Base-by-base conservation (phyloP, 805 yeast genomes). In the Nakazawaea ernobii region DNA sequence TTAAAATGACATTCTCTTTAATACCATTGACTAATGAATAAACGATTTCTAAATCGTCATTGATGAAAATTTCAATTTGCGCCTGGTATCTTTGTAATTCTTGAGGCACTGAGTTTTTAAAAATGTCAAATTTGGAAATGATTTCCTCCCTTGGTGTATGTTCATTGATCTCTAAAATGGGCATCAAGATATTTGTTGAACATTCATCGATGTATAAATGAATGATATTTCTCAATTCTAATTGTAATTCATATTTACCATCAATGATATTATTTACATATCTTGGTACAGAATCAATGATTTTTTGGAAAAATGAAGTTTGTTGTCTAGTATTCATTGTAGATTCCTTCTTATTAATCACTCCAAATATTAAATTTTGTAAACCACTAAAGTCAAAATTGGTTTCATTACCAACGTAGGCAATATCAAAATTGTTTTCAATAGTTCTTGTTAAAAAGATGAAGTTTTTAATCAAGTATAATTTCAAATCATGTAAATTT, bases 231-330 rank as follows among this genome's bases (percentile, higher is more conserved):
- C 91, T 76, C 53, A 91, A 70, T 53, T 85, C 90, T 24, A 79
- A 69, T 55, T 85, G 86, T 37, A 91, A 69, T 60, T 91, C 97
- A 39, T 64, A 63, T 48, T 72, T 70, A 46, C 81, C 94, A 65
- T 91, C 97, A 40, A 83, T 77, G 86, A 84, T 84, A 59, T 87
- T 84, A 55, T 80, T 83, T 11, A 86, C 84, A 11, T 89, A 88
- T 52, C 77, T 81, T 0, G 96, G 97, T 1, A 84, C 86, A 0
- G 87, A 73, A 26, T 82, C 87, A 52, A 77, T 46, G 29, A 65
- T 36, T 59, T 59, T 17, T 55, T 48, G 46, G 52, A 52, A 37
- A 30, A 46, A 46, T 9, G 46, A 41, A n/a, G 45, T 46, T 32
- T 46, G 46, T 32, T 42, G 45, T 15, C 30, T 39, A 11, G 29